Evolutionary conservation across 1,139 yeast genomes (phyloP), one percentile per base, ranked within the genome.

Genomic region (Debaryomycetaceae sp.): DNA sequence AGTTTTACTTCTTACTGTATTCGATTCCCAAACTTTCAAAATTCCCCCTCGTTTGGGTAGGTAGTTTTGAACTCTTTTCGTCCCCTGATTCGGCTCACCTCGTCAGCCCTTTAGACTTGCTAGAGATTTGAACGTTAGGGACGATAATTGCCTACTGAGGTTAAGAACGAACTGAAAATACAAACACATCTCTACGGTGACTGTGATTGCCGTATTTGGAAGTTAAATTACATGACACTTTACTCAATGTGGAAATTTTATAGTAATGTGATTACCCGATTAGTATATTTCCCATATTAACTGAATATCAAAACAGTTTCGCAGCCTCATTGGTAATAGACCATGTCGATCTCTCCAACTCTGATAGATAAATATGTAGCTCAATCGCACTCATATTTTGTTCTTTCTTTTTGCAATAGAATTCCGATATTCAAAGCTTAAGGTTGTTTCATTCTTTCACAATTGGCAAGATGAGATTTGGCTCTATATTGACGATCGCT

Each of bases 191-290:
- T 37, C 13, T n/a, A 6, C 11, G 24, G 14, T 37, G 13, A 20
- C 14, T 8, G 27, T 5, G 13, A 23, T 37, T 37, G 2, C 27
- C 13, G 39, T 24, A 37, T 23, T 7, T 11, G 31, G 8, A 20
- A 37, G 31, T 23, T 31, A 37, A 22, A 37, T 14, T 7, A 23
- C 1, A 35, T 27, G 27, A 24, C 22, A 42, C 45, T 46, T 50
- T 53, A 36, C 59, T 55, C 36, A 47, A 49, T 45, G 29, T 24
- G 54, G 59, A 31, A 55, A 51, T 53, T 45, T 40, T 43, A 33
- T 27, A 34, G 36, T 43, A 33, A 38, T 42, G 33, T 14, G 37
- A 33, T 42, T 24, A 3, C 14, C 22, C 11, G n/a, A 17, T 34
- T 34, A 34, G 27, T 38, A 6, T 17, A 38, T 40, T 39, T 36